Percentiles rank a stretch among this genome's conserved stretches.
These are phyloP conservation scores for Tubosaeta brunneosetosa DNA, from an alignment of 768 basidiomycete genomes.

Conservation along the genomic window DNA sequence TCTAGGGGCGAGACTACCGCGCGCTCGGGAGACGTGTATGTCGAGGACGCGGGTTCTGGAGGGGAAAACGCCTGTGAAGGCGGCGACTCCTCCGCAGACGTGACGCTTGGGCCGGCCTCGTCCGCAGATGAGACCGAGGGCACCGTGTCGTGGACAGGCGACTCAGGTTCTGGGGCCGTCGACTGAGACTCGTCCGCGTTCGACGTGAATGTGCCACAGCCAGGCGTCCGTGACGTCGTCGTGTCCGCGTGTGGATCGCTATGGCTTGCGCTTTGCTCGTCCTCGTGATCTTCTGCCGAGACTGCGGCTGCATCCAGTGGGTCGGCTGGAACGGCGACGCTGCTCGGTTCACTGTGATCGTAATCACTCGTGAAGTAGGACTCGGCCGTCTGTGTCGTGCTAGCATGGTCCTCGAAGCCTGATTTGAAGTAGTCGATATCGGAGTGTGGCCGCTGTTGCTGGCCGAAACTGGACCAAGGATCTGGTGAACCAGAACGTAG, in stretches of 20 bases:
- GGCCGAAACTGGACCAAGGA: conserved; percentile 67
- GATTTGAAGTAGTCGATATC: conserved; percentile 28
- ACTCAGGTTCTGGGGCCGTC: conserved; percentile 9
- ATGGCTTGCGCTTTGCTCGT: conserved; percentile 18
- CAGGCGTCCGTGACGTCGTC: conserved; percentile 34
- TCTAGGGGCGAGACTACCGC: conserved; percentile 29
- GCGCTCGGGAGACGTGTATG: conserved; percentile 21
- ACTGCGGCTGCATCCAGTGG: conserved; percentile 39
- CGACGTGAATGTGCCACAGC: conserved; percentile 42
- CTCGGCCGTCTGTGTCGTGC: conserved; percentile 27
- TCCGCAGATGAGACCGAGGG: conserved; percentile 34
- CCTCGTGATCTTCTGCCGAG: conserved; percentile 31
- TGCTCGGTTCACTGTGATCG: conserved; percentile 29
- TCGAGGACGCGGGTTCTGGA: conserved; percentile 8
- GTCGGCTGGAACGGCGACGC: conserved; percentile 25
- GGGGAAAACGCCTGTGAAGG: conserved; percentile 8
- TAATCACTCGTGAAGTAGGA: conserved; percentile 33
- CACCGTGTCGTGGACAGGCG: conserved; percentile 22
- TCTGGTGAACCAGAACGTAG: conserved; percentile 63
- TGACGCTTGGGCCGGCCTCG: conserved; percentile 10
- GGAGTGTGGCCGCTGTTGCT: conserved; percentile 21
- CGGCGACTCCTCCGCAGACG: conserved; percentile 15
- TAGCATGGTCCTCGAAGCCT: conserved; percentile 25
- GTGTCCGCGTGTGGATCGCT: conserved; percentile 8
- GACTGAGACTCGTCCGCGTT: conserved; percentile 18